These are phyloP conservation scores for Phialemonium atrogriseum DNA, from an alignment of 2,329 filamentous ascomycete species.

Conservation along the genomic window DNA sequence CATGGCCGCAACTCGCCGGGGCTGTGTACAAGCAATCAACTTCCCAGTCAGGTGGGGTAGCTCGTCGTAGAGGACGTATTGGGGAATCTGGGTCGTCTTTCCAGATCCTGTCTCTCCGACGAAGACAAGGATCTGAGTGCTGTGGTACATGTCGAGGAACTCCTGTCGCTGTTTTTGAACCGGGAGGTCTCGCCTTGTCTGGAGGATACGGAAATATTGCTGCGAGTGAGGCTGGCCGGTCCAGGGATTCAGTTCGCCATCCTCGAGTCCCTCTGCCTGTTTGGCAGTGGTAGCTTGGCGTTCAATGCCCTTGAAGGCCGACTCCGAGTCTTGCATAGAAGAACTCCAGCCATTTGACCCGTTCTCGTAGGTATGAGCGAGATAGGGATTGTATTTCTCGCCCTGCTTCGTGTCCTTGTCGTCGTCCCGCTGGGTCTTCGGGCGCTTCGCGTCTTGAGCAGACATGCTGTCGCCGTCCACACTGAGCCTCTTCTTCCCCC, in stretches of 20 bases:
- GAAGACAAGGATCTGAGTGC: slow-evolving; percentile 92
- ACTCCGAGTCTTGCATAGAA: slow-evolving; percentile 27
- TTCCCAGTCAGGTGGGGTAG: slow-evolving; percentile 78
- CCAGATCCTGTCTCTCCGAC: slow-evolving; percentile 98
- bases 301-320: slow-evolving; percentile 57
- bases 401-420: slow-evolving; percentile 23
- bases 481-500: slow-evolving; percentile 34
- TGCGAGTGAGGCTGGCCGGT: slow-evolving; percentile 68
- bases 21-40: slow-evolving; percentile 94
- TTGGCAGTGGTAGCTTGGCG: slow-evolving; percentile 74
- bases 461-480: slow-evolving; percentile 30
- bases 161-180: slow-evolving; percentile 92
- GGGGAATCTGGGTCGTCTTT: slow-evolving; percentile 98
- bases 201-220: slow-evolving; percentile 84
- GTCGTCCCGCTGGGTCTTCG: slow-evolving; percentile 17
- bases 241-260: slow-evolving; percentile 79
- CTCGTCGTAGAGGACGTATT: slow-evolving; percentile 97
- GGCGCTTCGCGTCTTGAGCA: slow-evolving; percentile 20
- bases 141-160: slow-evolving; percentile 88
- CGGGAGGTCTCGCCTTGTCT: slow-evolving; percentile 74
- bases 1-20: slow-evolving; percentile 96
- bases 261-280: slow-evolving; percentile 66
- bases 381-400: slow-evolving; percentile 66
- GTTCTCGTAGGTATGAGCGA: slow-evolving; percentile 76
- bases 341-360: slow-evolving; percentile 28